phyloP scores from a whole-genome alignment of 257 asterid species.

The Nicotiana otophora region DNA sequence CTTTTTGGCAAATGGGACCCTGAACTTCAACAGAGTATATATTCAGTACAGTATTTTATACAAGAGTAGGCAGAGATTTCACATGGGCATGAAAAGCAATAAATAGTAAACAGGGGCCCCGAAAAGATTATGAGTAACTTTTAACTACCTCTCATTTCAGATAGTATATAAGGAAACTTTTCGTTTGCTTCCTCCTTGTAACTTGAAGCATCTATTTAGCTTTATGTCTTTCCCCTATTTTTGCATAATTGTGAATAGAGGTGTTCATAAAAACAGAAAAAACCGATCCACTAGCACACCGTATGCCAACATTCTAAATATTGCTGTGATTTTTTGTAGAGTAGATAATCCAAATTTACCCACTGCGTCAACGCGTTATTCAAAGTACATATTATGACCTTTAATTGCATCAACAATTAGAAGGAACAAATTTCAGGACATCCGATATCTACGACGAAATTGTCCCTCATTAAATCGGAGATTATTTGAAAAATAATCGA shows the following conservation, averaged over 20 bases:
- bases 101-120: not conserved
- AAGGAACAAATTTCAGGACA: too few species aligned
- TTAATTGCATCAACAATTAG: too few species aligned
- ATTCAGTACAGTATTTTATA: not conserved
- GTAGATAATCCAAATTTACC: too few species aligned
- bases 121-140: not conserved
- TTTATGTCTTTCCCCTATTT: not conserved
- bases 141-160: not conserved
- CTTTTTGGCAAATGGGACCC: not conserved
- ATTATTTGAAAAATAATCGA: too few species aligned
- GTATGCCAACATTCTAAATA: too few species aligned
- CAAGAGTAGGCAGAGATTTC: not conserved
- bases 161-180: not conserved
- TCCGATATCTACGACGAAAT: too few species aligned
- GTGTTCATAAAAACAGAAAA: too few species aligned
- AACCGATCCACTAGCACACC: too few species aligned
- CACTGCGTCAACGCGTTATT: too few species aligned
- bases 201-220: not conserved
- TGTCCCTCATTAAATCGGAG: too few species aligned
- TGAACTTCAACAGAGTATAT: not conserved
- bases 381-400: too few species aligned
- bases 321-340: too few species aligned
- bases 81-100: conserved; percentile 2
- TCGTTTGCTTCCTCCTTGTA: not conserved
- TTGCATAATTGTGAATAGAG: not conserved